phyloP scores from a whole-genome alignment of 495 filamentous ascomycete genomes.

The Podospora pseudoanserina region DNA sequence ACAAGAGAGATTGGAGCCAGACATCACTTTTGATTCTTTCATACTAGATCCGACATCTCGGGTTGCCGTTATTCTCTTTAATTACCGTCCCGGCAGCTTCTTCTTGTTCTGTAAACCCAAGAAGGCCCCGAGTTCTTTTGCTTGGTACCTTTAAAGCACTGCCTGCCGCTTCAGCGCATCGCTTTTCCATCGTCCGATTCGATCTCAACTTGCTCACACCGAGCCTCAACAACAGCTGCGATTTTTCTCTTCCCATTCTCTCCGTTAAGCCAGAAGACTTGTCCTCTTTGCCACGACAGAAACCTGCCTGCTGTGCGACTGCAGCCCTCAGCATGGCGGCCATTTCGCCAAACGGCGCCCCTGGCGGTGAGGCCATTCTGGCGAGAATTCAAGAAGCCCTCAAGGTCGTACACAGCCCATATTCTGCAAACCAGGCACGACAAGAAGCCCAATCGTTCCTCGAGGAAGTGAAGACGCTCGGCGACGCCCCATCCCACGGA shows the following conservation, averaged over 20 bases:
- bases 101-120: not conserved
- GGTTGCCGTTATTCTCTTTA: not conserved
- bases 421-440: slow-evolving; percentile 78
- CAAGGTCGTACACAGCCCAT: slow-evolving; percentile 76
- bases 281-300: not conserved
- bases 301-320: not conserved
- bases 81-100: not conserved
- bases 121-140: not conserved
- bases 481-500: slow-evolving; percentile 78
- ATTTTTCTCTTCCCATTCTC: not conserved
- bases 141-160: not conserved
- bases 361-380: slow-evolving; percentile 34
- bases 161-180: not conserved
- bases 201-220: slow-evolving; percentile 1
- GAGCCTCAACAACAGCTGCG: not conserved
- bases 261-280: not conserved
- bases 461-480: slow-evolving; percentile 72
- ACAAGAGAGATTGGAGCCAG: not conserved
- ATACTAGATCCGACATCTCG: not conserved
- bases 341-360: slow-evolving; percentile 29
- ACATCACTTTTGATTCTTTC: slow-evolving; percentile 8
- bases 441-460: slow-evolving; percentile 78
- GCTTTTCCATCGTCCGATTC: not conserved
- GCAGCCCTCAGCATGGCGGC: not conserved
- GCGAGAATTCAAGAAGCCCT: slow-evolving; percentile 74